Base-by-base conservation (phyloP, 2,329 filamentous ascomycete species). In the Rhinocladiella mackenziei region DNA sequence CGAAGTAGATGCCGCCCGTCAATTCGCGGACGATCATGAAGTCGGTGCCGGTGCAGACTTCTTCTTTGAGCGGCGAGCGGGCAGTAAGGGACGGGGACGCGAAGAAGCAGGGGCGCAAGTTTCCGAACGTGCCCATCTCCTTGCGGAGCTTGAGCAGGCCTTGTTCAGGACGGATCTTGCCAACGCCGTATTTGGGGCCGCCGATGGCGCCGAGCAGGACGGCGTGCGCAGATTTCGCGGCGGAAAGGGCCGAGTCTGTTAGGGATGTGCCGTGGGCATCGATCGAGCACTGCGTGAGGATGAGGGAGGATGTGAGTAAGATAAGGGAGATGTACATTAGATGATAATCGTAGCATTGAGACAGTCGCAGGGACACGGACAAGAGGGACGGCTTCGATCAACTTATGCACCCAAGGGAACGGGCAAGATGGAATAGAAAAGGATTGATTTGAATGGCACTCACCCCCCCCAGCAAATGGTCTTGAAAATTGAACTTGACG, bases 151-250 rank as follows among this genome's bases (percentile, higher is more conserved):
- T 79, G 51, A 97, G 83, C 59, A 97, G 81, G 50, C 91, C 91
- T 70, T 96, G 87, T 67, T 97, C 91, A 1, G 91, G 91, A 32
- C 89, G 86, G 53, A 96, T 84, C 45, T 81, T 70, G 56, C 86
- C 87, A 22, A 88, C 92, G 50, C 89, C 89, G 88, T 89, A 97
- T 87, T 96, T 80, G 25, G 92, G 91, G n/a, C 91, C 91, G 57
- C 91, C 91, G 61, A 97, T 94, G 57, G 91, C 88, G 56, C 89
- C 91, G 42, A 97, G 81, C 48, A 97, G 81, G 48, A 97, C 84
- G 28, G 89, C 91, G 66, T 95, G 85, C 53, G 89, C 89, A 39
- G 77, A 73, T 68, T 94, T 89, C 56, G 88, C 89, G 25, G 88
- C 89, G 10, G 72, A 71, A 58, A 97, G 84, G 51, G 89, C 87